A percentile compares a stretch with the other conserved stretches of the same genome.
Evolutionary conservation across 2,329 filamentous ascomycete genomes (phyloP).

Genomic region (Cercospora sp.): DNA sequence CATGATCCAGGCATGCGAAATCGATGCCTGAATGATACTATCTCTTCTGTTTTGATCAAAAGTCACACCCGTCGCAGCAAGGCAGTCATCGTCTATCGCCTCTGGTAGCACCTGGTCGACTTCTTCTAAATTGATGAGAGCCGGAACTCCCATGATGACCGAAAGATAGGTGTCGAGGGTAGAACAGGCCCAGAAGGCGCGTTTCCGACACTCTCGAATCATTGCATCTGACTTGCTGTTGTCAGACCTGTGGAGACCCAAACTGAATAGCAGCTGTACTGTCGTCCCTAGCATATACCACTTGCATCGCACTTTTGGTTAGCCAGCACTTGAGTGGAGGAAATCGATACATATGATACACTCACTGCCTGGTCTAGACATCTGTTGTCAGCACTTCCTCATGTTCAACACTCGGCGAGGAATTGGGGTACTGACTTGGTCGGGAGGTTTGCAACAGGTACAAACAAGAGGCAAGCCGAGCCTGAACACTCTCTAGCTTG

Average conservation of each 20-base stretch:
- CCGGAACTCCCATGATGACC: slow-evolving; percentile 43
- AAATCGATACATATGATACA: not conserved
- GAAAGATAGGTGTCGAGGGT: slow-evolving; percentile 45
- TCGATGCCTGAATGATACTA: slow-evolving; percentile 39
- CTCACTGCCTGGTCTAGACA: slow-evolving; percentile 8
- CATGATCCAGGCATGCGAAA: slow-evolving; percentile 36
- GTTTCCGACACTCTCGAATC: slow-evolving; percentile 39
- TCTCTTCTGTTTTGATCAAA: slow-evolving; percentile 27
- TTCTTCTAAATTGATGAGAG: slow-evolving; percentile 41
- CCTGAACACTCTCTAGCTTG: slow-evolving; percentile 43
- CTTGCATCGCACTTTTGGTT: not conserved
- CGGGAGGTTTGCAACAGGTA: slow-evolving; percentile 38
- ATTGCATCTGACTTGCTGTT: slow-evolving; percentile 29
- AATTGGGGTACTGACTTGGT: not conserved
- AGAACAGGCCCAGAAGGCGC: slow-evolving; percentile 44
- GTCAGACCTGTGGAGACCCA: slow-evolving; percentile 41
- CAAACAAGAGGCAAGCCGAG: slow-evolving; percentile 44
- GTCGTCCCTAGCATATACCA: slow-evolving; percentile 44
- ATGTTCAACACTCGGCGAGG: too few species aligned
- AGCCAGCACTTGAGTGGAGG: not conserved
- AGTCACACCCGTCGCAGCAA: slow-evolving; percentile 20
- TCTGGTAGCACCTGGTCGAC: slow-evolving; percentile 36
- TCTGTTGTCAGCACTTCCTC: not conserved
- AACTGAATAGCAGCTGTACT: slow-evolving; percentile 41
- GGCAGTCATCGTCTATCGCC: slow-evolving; percentile 36